A percentile compares a stretch with the other conserved stretches of the same genome.
Conservation (phyloP, 768 basidiomycete species). For the Sutorius australiensis region DNA sequence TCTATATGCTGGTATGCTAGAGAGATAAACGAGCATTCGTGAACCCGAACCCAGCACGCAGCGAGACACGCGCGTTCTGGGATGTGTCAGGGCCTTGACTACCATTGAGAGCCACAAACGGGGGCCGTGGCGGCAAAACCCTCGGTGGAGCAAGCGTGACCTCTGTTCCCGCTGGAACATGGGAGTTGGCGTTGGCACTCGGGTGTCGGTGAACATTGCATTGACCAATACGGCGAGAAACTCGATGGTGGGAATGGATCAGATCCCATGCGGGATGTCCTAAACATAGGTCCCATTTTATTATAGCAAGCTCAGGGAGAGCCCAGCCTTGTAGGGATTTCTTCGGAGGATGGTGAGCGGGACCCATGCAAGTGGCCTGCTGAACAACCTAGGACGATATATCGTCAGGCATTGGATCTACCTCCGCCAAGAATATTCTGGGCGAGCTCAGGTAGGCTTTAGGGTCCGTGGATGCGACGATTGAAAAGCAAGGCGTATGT, state of each 20-base stretch:
- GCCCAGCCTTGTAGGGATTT: background rate
- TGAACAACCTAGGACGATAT: no score
- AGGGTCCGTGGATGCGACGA: background rate
- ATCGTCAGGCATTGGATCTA: background rate
- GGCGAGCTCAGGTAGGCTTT: background rate
- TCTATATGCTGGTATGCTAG: background rate
- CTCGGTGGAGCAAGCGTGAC: background rate
- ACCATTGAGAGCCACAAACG: background rate
- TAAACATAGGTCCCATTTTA: constrained; percentile 7
- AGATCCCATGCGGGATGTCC: background rate
- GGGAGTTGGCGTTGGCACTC: background rate
- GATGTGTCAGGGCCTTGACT: background rate
- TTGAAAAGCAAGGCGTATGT: background rate
- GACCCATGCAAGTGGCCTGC: no score
- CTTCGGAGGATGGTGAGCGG: no score
- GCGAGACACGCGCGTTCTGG: constrained; percentile 1
- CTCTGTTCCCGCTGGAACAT: constrained; percentile 1
- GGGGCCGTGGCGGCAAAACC: background rate
- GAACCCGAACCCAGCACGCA: background rate
- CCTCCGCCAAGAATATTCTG: background rate
- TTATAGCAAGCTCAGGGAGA: background rate
- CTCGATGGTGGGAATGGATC: background rate
- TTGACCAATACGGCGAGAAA: background rate
- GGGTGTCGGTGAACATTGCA: constrained; percentile 1
- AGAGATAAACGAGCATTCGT: background rate